Evolutionary conservation across 441 rosid species (phyloP), one percentile per base, ranked within the genome.

Genomic region (Eutrema salsugineum): DNA sequence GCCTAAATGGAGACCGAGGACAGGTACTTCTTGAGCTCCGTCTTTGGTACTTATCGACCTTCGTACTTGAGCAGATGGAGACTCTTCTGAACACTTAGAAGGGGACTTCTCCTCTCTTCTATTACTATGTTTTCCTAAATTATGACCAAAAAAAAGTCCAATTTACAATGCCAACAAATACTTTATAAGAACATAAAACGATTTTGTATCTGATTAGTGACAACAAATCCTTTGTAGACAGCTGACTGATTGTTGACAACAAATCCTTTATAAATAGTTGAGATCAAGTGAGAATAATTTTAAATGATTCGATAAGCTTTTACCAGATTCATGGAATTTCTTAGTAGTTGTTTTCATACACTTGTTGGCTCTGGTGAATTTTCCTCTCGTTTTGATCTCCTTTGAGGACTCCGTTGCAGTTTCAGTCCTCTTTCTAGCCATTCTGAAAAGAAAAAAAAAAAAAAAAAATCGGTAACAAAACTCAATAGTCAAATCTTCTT

Each of bases 71-170:
- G 63, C 59, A 69, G 56, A 59, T 24, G 68, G 33, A 35, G 71
- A 46, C 36, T 75, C 77, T 59, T 70, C 68, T 51, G 47, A 55
- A 5, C 68, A 36, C 33, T 61, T 67, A 73, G 61, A 79, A 49
- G 70, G 40, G 49, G 84, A 51, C 55, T 79, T 68, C 64, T 68
- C 67, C 39, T 73, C 71, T 35, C 43, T 64, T 51, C 68, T 65
- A 47, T 39, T 66, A 38, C 32, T 75, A 71, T 22, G 49, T 63
- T 56, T 56, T 51, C 78, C 81, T 78, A 53, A 44, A 44, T 57
- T 15, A 73, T 32, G 51, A 57, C n/a, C n/a, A 12, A 69, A 48
- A 30, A 11, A 22, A 40, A 32, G 3, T 15, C 54, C 6, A 51
- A 53, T 30, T 30, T 49, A 65, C 48, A 66, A 22, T 42, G 49